Base-by-base conservation (phyloP, 2,329 filamentous ascomycete species). In the Fusarium sacchari region DNA sequence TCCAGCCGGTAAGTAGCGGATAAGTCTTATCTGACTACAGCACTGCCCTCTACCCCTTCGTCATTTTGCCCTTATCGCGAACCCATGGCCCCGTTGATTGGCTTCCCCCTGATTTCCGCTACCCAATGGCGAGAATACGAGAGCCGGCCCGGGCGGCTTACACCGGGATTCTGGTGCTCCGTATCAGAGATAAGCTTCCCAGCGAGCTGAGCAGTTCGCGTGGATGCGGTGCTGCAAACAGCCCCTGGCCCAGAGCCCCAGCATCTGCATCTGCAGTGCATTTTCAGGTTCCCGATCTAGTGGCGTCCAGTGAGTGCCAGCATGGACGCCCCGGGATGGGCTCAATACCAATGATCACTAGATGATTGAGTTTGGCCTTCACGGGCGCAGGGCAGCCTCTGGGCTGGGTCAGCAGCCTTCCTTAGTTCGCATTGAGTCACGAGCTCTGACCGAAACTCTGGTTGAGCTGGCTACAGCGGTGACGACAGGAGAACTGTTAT, bases 101-200 rank as follows among this genome's bases (percentile, higher is more conserved):
- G 69, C 34, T 55, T 69, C 46, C 72, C 70, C 67, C 69, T 75
- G 67, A 74, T 66, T 63, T 61, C 34, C 55, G 66, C 67, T 69
- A 50, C 65, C 65, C 71, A 74, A 74, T 76, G 70, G 70, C 50
- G 58, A 64, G 67, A 70, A 74, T 70, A 76, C 71, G 74, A 77
- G 75, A 71, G 71, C 77, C 77, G 77, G 77, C 61, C 77, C 77
- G 77, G 67, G 77, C 75, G 75, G 75, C 75, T 75, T 78, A 77
- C 67, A 64, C 69, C 63, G 66, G 47, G 59, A 60, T 71, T 68
- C 71, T 72, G 68, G 47, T 63, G 52, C 57, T 63, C 67, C 65
- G 73, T 76, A 67, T 72, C 69, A 73, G 59, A 50, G 56, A 67
- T 67, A 67, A 67, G 65, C 63, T 60, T 46, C 62, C 59, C 60